These are phyloP conservation scores for Diplodia scrobiculata DNA, from an alignment of 2,329 filamentous ascomycete genomes.

Conservation along the genomic window DNA sequence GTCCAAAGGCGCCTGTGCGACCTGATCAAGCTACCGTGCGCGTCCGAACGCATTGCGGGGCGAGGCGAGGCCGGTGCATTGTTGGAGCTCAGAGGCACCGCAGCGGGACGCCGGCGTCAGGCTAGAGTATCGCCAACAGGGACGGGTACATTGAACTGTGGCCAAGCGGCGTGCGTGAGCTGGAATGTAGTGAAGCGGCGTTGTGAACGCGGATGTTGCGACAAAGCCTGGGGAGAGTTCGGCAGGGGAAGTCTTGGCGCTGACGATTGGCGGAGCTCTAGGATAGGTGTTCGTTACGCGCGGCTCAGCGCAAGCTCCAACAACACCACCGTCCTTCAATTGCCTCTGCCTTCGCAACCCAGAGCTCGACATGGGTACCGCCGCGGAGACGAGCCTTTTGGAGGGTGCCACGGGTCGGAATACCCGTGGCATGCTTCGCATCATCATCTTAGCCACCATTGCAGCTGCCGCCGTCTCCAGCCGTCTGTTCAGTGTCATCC, in stretches of 20 bases:
- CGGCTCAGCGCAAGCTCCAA: conserved; percentile 27
- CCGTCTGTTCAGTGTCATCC: conserved; percentile 96
- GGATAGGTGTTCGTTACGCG: conserved; percentile 29
- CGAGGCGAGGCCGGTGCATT: background rate
- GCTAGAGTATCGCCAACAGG: background rate
- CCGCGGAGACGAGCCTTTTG: conserved; percentile 58
- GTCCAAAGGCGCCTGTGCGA: background rate
- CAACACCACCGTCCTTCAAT: conserved; percentile 27
- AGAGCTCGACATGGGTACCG: conserved; percentile 44
- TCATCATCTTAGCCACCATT: conserved; percentile 88
- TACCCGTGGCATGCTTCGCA: conserved; percentile 79
- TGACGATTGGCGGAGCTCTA: conserved; percentile 25
- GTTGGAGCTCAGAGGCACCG: too few species aligned
- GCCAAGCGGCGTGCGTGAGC: background rate
- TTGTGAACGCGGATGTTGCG: background rate
- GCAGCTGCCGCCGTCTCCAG: conserved; percentile 88
- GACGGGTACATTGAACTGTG: background rate
- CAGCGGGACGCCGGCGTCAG: background rate
- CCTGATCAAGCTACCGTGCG: background rate
- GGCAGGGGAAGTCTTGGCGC: conserved; percentile 28
- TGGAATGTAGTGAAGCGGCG: background rate
- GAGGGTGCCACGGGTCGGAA: conserved; percentile 78
- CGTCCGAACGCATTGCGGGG: conserved; percentile 1
- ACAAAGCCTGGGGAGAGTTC: background rate
- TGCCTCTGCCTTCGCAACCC: conserved; percentile 31